Percentiles rank a stretch among this genome's conserved stretches.
These are phyloP conservation scores for Telfairia occidentalis DNA, from an alignment of 331 rosid genomes.

Conservation along the genomic window DNA sequence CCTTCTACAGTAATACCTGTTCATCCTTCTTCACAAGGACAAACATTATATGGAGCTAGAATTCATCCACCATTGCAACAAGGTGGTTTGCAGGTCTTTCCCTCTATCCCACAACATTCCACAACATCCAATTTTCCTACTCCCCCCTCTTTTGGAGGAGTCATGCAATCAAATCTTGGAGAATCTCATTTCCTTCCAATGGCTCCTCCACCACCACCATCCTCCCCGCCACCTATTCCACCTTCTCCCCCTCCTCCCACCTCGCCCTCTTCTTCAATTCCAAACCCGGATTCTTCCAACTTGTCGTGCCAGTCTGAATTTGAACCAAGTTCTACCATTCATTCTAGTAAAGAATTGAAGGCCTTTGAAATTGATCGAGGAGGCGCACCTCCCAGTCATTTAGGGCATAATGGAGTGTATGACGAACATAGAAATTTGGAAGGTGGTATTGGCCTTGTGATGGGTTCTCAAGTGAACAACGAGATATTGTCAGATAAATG, in stretches of 20 bases:
- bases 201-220: conserved; percentile 37
- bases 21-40: conserved; percentile 33
- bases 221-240: conserved; percentile 42
- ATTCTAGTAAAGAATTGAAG: conserved; percentile 16
- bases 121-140: conserved; percentile 22
- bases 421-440: conserved; percentile 21
- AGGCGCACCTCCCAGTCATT: conserved; percentile 15
- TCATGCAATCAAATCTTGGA: conserved; percentile 28
- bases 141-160: conserved; percentile 22
- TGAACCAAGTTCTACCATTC: conserved; percentile 8
- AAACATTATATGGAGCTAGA: conserved; percentile 23
- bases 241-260: conserved; percentile 28
- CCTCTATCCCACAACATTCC: conserved; percentile 22
- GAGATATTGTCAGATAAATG: conserved; percentile 14
- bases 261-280: conserved; percentile 19
- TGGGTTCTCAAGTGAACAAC: conserved; percentile 16
- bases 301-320: not conserved
- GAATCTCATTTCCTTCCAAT: conserved; percentile 23
- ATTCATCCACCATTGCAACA: conserved; percentile 26
- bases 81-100: conserved; percentile 32
- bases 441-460: conserved; percentile 23
- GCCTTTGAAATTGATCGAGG: conserved; percentile 18
- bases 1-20: conserved; percentile 28
- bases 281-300: conserved; percentile 8
- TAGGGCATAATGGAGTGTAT: conserved; percentile 14